These are phyloP conservation scores for Cutaneotrichosporon arboriforme DNA, from an alignment of 1,284 basidiomycete species.

Conservation along the genomic window DNA sequence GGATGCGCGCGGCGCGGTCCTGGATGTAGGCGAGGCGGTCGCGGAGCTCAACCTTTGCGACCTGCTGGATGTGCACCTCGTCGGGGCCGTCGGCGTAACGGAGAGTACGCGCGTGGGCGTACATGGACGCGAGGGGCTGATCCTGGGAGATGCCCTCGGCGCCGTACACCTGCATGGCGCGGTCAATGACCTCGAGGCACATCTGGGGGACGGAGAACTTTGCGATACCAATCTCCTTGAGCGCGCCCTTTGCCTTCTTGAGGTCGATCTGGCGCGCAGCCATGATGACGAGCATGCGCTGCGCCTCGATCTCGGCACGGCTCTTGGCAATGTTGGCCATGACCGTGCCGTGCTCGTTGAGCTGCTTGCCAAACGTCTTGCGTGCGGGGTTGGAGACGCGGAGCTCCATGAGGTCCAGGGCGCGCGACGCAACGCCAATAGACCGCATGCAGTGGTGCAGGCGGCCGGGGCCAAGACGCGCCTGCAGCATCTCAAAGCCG, in stretches of 20 bases:
- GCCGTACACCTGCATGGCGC: slow-evolving; percentile 89
- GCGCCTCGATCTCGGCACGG: slow-evolving; percentile 85
- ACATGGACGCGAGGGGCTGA: slow-evolving; percentile 70
- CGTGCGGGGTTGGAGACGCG: slow-evolving; percentile 85
- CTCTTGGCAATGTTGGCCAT: slow-evolving; percentile 84
- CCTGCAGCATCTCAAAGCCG: slow-evolving; percentile 97
- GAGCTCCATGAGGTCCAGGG: slow-evolving; percentile 80
- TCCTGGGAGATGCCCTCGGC: slow-evolving; percentile 94
- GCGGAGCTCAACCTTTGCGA: slow-evolving; percentile 77
- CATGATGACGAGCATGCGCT: slow-evolving; percentile 79
- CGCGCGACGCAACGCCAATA: slow-evolving; percentile 78
- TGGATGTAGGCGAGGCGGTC: slow-evolving; percentile 12
- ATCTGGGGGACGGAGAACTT: slow-evolving; percentile 93
- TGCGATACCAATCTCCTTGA: slow-evolving; percentile 95
- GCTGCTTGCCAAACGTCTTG: slow-evolving; percentile 88
- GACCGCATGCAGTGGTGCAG: slow-evolving; percentile 99
- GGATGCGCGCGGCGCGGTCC: slow-evolving; percentile 11
- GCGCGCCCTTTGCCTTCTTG: slow-evolving; percentile 81
- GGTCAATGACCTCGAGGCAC: slow-evolving; percentile 81
- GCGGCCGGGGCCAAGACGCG: slow-evolving; percentile 89
- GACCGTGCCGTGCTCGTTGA: slow-evolving; percentile 87
- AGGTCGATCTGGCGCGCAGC: slow-evolving; percentile 94
- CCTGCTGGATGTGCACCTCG: slow-evolving; percentile 92
- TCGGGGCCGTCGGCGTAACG: slow-evolving; percentile 89
- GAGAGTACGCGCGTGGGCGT: slow-evolving; percentile 76